Conservation (phyloP, 1,139 yeast species). For the Wickerhamomyces sp. region DNA sequence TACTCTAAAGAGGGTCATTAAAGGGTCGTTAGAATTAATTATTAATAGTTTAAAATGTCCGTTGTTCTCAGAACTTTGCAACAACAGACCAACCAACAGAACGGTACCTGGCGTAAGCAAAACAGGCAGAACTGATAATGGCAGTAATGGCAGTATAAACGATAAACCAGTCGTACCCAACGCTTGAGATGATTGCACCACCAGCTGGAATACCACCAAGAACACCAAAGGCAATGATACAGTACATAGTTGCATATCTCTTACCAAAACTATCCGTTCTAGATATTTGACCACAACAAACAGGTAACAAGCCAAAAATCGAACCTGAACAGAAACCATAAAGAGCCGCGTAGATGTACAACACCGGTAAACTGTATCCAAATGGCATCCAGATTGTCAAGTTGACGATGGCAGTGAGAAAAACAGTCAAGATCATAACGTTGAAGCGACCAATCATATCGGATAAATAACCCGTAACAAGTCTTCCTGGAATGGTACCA, state of each 20-base stretch:
- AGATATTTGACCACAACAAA: slow-evolving; percentile 42
- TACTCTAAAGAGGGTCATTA: too few relatives aligned
- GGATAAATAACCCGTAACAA: slow-evolving; percentile 40
- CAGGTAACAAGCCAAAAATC: slow-evolving; percentile 40
- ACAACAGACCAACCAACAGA: not conserved
- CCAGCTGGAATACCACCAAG: slow-evolving; percentile 25
- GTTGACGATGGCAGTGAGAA: slow-evolving; percentile 33
- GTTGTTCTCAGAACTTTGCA: not conserved
- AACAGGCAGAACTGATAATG: slow-evolving; percentile 25
- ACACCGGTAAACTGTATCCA: slow-evolving; percentile 30
- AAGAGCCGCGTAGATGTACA: slow-evolving; percentile 37
- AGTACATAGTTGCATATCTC: slow-evolving; percentile 40
- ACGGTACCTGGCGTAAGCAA: slow-evolving; percentile 7
- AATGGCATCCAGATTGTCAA: slow-evolving; percentile 53
- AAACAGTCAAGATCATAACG: slow-evolving; percentile 37
- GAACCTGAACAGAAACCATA: slow-evolving; percentile 52
- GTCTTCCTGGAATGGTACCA: slow-evolving; percentile 46
- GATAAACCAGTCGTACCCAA: slow-evolving; percentile 31
- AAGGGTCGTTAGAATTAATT: too few relatives aligned
- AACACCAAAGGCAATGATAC: slow-evolving; percentile 36
- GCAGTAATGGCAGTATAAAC: slow-evolving; percentile 32
- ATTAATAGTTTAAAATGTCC: too few relatives aligned
- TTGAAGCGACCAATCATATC: slow-evolving; percentile 47
- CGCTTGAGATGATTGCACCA: slow-evolving; percentile 35
- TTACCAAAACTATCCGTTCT: slow-evolving; percentile 34